These are phyloP conservation scores for Pseudogymnoascus sp. DNA, from an alignment of 2,329 filamentous ascomycete species.

Conservation along the genomic window DNA sequence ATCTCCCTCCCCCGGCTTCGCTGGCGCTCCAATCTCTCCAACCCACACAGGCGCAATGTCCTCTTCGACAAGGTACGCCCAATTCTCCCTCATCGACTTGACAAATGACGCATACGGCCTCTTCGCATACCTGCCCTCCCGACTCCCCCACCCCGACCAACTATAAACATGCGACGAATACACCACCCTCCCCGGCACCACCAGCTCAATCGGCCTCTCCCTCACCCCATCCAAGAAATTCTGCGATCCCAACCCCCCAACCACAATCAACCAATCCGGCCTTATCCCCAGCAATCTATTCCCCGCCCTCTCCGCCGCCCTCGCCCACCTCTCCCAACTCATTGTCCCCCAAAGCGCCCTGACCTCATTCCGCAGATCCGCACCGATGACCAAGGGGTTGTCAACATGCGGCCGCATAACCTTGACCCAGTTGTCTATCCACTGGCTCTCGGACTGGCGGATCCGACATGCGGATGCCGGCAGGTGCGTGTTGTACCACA, in stretches of 20 bases:
- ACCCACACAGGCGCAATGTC: constrained; percentile 57
- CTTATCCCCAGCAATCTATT: constrained; percentile 53
- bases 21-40: constrained; percentile 56
- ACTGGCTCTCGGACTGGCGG: constrained; percentile 54
- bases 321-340: constrained; percentile 56
- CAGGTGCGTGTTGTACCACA: constrained; percentile 58
- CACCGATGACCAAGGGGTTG: constrained; percentile 56
- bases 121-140: constrained; percentile 50
- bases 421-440: constrained; percentile 58
- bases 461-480: constrained; percentile 48
- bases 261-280: constrained; percentile 56
- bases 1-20: constrained; percentile 44
- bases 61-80: constrained; percentile 53
- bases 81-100: constrained; percentile 53
- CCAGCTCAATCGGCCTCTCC: constrained; percentile 48
- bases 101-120: constrained; percentile 55
- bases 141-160: constrained; percentile 62
- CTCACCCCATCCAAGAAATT: constrained; percentile 54
- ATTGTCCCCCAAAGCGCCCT: constrained; percentile 62
- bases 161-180: constrained; percentile 62
- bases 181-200: constrained; percentile 47
- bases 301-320: constrained; percentile 54
- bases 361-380: constrained; percentile 61
- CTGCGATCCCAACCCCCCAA: constrained; percentile 58
- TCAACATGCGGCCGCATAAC: constrained; percentile 51